These are phyloP conservation scores for Seiridium cupressi DNA, from an alignment of 2,329 filamentous ascomycete species.

Conservation along the genomic window DNA sequence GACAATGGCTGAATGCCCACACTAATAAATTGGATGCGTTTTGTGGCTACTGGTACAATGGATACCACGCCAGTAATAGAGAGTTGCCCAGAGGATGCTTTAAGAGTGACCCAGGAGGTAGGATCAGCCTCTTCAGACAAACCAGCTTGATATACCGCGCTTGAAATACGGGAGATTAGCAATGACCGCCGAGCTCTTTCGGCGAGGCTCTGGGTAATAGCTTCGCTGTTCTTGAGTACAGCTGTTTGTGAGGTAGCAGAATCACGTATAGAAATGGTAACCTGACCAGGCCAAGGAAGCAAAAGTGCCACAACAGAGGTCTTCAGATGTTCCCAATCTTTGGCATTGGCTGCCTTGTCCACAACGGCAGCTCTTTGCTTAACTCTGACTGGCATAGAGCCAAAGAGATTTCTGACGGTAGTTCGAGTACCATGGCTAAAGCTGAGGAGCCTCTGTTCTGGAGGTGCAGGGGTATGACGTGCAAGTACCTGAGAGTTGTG, in stretches of 20 bases:
- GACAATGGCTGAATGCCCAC: slow-evolving; percentile 69
- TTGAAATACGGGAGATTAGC: slow-evolving; percentile 32
- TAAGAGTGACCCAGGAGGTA: slow-evolving; percentile 67
- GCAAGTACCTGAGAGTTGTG: slow-evolving; percentile 68
- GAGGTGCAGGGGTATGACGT: slow-evolving; percentile 60
- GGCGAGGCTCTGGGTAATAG: neutral
- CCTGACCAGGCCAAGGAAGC: slow-evolving; percentile 62
- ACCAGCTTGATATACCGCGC: slow-evolving; percentile 64
- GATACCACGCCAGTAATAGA: slow-evolving; percentile 71
- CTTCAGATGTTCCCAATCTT: slow-evolving; percentile 65
- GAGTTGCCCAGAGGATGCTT: slow-evolving; percentile 61
- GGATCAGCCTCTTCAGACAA: slow-evolving; percentile 54
- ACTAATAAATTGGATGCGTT: slow-evolving; percentile 76
- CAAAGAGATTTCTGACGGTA: slow-evolving; percentile 78
- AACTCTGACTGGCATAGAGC: slow-evolving; percentile 84
- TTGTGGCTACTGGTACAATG: slow-evolving; percentile 66
- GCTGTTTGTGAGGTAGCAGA: slow-evolving; percentile 32
- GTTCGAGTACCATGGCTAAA: slow-evolving; percentile 72
- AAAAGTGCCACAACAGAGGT: slow-evolving; percentile 60
- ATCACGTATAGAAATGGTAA: slow-evolving; percentile 61
- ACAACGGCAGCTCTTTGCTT: slow-evolving; percentile 67
- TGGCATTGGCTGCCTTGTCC: slow-evolving; percentile 50
- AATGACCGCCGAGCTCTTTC: slow-evolving; percentile 11
- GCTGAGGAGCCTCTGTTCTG: slow-evolving; percentile 53
- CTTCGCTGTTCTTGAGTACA: slow-evolving; percentile 29